These are phyloP conservation scores for Capsicum chinense DNA, from an alignment of 257 asterid genomes.

Conservation along the genomic window DNA sequence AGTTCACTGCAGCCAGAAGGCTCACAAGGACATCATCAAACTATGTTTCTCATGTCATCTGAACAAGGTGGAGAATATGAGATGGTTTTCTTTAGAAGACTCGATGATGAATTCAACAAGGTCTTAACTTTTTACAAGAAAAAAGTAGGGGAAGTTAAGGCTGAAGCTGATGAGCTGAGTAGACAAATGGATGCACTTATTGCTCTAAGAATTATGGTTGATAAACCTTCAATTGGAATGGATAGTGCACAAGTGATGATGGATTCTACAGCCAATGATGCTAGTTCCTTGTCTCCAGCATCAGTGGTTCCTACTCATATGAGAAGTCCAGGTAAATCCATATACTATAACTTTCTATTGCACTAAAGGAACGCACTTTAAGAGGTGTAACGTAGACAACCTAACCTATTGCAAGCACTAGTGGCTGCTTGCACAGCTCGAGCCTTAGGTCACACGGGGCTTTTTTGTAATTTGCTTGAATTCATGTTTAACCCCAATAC, in stretches of 20 bases:
- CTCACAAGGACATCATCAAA: constrained; percentile 50
- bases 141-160: constrained; percentile 52
- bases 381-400: too few species aligned
- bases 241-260: constrained; percentile 16
- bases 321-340: constrained; percentile 51
- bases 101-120: constrained; percentile 78
- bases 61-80: constrained; percentile 74
- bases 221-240: constrained; percentile 43
- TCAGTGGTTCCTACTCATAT: constrained; percentile 46
- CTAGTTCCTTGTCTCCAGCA: constrained; percentile 38
- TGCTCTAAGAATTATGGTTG: constrained; percentile 69
- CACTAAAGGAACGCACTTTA: too few species aligned
- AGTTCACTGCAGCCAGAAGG: constrained; percentile 47
- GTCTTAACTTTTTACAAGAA: constrained; percentile 57
- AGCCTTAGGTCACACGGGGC: too few species aligned
- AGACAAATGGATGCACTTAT: constrained; percentile 88
- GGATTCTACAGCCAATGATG: not conserved
- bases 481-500: not conserved
- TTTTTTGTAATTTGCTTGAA: not conserved
- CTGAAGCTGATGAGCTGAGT: constrained; percentile 60
- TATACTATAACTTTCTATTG: too few species aligned
- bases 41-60: constrained; percentile 65
- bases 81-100: constrained; percentile 55
- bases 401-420: too few species aligned
- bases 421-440: too few species aligned